A percentile compares a stretch with the other conserved stretches of the same genome.
Conservation (phyloP, 305 asterid species). For the Fraxinus xanthoxyloides region DNA sequence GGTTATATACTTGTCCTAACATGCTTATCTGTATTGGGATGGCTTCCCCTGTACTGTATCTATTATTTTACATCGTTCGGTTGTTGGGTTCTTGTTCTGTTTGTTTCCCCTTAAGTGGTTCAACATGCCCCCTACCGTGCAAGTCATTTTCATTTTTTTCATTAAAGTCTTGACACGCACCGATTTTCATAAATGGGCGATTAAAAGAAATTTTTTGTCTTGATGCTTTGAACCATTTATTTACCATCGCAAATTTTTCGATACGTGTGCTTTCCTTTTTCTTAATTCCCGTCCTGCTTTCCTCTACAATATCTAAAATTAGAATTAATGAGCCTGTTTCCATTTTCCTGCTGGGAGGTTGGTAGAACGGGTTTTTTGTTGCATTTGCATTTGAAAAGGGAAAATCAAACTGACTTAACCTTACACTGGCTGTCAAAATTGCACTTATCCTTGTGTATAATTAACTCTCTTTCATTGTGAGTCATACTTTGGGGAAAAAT, state of each 20-base stretch:
- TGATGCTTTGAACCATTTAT: not conserved
- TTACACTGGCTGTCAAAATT: not conserved
- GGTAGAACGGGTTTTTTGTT: not conserved
- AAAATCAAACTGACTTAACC: not conserved
- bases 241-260: not conserved
- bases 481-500: not conserved
- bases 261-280: not conserved
- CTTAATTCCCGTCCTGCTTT: not conserved
- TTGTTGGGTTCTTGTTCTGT: not conserved
- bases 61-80: not conserved
- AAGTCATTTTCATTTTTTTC: not conserved
- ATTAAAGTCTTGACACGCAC: not conserved
- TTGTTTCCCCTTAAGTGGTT: not conserved
- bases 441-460: not conserved
- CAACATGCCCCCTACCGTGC: not conserved
- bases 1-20: not conserved
- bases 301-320: not conserved
- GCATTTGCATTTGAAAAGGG: not conserved
- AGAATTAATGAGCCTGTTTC: not conserved
- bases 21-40: not conserved
- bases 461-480: not conserved
- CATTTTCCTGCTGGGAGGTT: not conserved
- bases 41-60: not conserved
- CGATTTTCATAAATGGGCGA: not conserved
- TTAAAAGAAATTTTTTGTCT: not conserved